Base-by-base conservation (phyloP, 1,139 yeast genomes). In the Debaryomyces coudertii region DNA sequence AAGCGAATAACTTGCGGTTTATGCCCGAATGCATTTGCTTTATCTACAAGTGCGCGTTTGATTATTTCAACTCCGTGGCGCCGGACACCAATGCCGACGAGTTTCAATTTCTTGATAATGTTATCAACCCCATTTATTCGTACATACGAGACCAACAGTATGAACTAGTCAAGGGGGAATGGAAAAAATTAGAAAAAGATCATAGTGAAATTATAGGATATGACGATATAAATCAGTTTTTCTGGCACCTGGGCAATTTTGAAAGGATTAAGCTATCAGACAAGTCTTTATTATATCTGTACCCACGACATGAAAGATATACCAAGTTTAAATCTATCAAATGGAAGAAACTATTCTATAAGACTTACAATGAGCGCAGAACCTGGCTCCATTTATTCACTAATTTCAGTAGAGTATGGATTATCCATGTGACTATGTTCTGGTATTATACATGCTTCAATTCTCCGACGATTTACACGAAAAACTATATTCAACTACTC, bases 211-310 rank as follows among this genome's bases (percentile, higher is more conserved):
- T 83, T 2, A 83, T 90, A 50, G 96, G 97, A 0, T 90, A 90
- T 58, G 97, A 90, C 62, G 97, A 90, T 61, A 74, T 88, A 43
- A 90, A 90, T 61, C 96, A 87, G 59, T 71, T 86, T 18, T 90
- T 90, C 59, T 90, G 97, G 97, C 83, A 83, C 53, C 77, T 80
- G 0, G 77, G 80, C 46, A 89, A 90, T 0, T 63, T 90, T 9
- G 68, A 73, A 42, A 68, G 76, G 39, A 67, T 90, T 9, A 63
- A 58, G 11, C 57, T 83, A 7, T 52, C 56, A 2, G 73, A 79
- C 39, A 77, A 76, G 0, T 61, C 64, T 16, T 60, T 69, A 40
- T 60, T 87, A 7, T 69, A 82, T 36, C 79, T 74, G 42, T 52
- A 77, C 6, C 71, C 77, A 0, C 60, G 65, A 7, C 58, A 64